Conservation (phyloP, 495 filamentous ascomycete genomes). For the Hypoxylon perforatum region DNA sequence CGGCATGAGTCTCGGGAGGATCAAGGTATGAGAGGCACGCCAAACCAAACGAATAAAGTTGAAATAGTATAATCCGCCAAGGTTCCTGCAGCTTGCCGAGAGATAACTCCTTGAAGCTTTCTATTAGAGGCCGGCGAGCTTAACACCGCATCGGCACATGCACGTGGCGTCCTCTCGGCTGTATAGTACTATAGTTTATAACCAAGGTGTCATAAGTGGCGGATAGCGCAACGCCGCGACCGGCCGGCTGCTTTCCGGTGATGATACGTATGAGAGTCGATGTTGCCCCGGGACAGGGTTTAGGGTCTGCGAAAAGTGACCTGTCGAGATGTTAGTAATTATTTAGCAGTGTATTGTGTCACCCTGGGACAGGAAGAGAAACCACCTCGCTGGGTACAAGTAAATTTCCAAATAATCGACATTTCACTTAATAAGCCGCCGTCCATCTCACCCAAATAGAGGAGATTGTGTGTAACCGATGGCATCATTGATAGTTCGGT, state of each 20-base stretch:
- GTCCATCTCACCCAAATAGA: background rate
- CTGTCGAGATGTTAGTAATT: constrained; percentile 23
- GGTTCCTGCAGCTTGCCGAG: constrained; percentile 41
- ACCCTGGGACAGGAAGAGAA: constrained; percentile 5
- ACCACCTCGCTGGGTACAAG: background rate
- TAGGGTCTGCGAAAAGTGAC: background rate
- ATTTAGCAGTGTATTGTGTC: background rate
- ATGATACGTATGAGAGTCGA: constrained; percentile 8
- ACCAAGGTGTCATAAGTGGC: constrained; percentile 21
- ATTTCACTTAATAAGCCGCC: background rate
- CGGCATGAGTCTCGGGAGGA: background rate
- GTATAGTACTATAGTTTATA: constrained; percentile 37
- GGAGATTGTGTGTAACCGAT: background rate
- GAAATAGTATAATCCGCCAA: constrained; percentile 16
- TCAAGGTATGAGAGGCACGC: constrained; percentile 2
- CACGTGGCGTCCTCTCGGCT: constrained; percentile 31
- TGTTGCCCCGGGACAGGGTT: background rate
- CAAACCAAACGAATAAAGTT: constrained; percentile 11
- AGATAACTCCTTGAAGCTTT: constrained; percentile 26
- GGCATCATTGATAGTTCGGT: background rate
- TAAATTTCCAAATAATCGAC: background rate
- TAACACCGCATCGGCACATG: constrained; percentile 28
- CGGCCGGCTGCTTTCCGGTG: constrained; percentile 33
- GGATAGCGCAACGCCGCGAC: constrained; percentile 24
- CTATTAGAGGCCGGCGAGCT: constrained; percentile 28